Evolutionary conservation across 2,329 filamentous ascomycete genomes (phyloP), one percentile per base, ranked within the genome.

Genomic region (Aureobasidium leucospermi): DNA sequence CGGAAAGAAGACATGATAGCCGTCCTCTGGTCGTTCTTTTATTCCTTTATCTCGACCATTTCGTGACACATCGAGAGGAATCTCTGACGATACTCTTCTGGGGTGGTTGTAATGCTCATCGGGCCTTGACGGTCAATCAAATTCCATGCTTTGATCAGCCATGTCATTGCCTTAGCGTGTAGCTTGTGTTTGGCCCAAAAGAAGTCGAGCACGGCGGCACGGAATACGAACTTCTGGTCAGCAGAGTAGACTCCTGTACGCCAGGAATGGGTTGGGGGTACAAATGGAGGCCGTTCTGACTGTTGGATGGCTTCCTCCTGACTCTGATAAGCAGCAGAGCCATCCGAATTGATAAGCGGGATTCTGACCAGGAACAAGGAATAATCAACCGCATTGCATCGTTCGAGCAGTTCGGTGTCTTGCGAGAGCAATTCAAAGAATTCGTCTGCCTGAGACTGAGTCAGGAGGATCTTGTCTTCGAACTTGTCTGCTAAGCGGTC

Each of bases 121-220:
- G 83, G 86, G 0, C 86, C 87, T 65, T 86, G 79, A 2, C 79
- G 74, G 34, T 82, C 83, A 31, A 89, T 74, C 11, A 79, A 66
- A 65, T 89, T 89, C 58, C 69, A 71, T 11, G 65, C 64, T 23
- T 66, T 69, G 61, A 90, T 81, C 38, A 89, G 70, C 0, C 81
- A 79, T 0, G 86, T 88, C 80, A 90, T 81, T 1, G 82, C 76
- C 69, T 80, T 82, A 0, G 88, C 83, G 58, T 83, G 85, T 0
- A 85, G 66, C 64, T 85, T 86, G 70, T 89, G 86, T 71, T 87
- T 88, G 0, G 86, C 83, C 87, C 87, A 90, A 75, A 90, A 89
- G 73, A 91, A 90, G 70, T 90, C 88, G 36, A 90, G 75, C 13
- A 90, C 72, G 0, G 85, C 80, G 3, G 81, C 85, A 2, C 87